phyloP scores from a whole-genome alignment of 2,329 filamentous ascomycete species.

The Ilyonectria mors-panacis region DNA sequence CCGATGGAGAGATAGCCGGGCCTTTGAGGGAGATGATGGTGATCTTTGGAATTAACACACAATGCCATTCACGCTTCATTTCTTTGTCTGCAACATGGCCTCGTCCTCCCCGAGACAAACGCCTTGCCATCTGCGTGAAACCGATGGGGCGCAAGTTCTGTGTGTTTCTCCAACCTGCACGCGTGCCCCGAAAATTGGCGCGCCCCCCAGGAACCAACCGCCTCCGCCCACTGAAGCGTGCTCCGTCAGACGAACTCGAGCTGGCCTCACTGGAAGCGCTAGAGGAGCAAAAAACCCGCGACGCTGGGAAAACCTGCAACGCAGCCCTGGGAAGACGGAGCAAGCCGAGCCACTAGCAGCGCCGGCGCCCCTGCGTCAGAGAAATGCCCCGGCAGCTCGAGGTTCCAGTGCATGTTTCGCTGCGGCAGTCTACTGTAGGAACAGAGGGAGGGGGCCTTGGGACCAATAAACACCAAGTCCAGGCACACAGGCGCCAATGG shows the following conservation, averaged over 20 bases:
- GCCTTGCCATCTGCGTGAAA: constrained; percentile 24
- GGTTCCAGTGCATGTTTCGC: constrained; percentile 22
- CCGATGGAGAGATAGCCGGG: constrained; percentile 4
- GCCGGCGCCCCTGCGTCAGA: constrained; percentile 20
- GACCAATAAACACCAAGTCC: not conserved
- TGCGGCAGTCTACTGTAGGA: constrained; percentile 7
- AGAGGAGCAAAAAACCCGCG: not conserved
- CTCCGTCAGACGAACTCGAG: constrained; percentile 9
- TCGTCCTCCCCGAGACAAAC: not conserved
- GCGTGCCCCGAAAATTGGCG: not conserved
- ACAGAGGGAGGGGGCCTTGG: not conserved
- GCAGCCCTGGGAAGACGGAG: constrained; percentile 20
- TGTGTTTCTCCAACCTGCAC: not conserved
- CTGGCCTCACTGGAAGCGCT: not conserved
- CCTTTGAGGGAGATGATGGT: not conserved
- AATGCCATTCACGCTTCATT: constrained; percentile 2
- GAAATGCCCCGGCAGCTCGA: constrained; percentile 4
- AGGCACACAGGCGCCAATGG: constrained; percentile 5
- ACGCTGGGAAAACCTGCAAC: not conserved
- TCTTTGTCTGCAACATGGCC: not conserved
- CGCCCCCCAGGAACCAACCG: not conserved
- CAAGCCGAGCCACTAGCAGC: constrained; percentile 23
- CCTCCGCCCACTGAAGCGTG: constrained; percentile 9
- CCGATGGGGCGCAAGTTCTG: not conserved
- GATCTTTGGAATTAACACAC: not conserved